Base-by-base conservation (phyloP, 2,329 filamentous ascomycete species). In the Paraphaeosphaeria minitans region DNA sequence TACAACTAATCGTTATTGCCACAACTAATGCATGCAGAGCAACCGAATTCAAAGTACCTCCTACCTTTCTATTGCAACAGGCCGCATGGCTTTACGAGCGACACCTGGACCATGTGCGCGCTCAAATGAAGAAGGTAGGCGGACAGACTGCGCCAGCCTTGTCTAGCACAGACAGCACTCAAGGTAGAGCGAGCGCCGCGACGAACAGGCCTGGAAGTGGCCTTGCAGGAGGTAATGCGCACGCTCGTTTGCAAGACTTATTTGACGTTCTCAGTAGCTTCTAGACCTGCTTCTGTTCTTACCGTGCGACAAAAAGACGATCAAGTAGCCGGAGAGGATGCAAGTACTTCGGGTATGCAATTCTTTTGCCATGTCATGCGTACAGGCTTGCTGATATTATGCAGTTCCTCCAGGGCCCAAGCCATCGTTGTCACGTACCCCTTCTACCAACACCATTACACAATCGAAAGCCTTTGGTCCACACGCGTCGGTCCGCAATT, bases 1-100 rank as follows among this genome's bases (percentile, higher is more conserved):
- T 29, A 35, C 39, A 54, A 41, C 21, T 27, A 14, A 19, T 12
- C 12, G 24, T 3, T 3, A 24, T n/a, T 24, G 29, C 10, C 39
- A 53, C 51, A 19, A 10, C 55, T 60, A 33, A 64, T 33, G 47
- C 65, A 27, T 12, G 46, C 31, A 75, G 89, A 72, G 92, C 91
- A 48, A 82, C 85, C 53, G 83, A 86, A 47, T 97, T 97, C 77
- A 85, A 93, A 62, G 94, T 97, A 21, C 89, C 91, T 27, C 87
- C 96, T 58, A 85, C 92, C 42, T 98, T 98, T 71, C 84, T 99
- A 33, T 85, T 97, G 16, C 92, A 97, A 74, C 93, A 99, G 78
- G 93, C 93, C 63, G 93, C 92, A 76, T 97, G 93, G 85, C 85
- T 98, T 6, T 97, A 95, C 72, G 93, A 98, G 74, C 85, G 91